A percentile compares a stretch with the other conserved stretches of the same genome.
These are phyloP conservation scores for Neurospora sublineolata DNA, from an alignment of 495 filamentous ascomycete genomes.

Conservation along the genomic window DNA sequence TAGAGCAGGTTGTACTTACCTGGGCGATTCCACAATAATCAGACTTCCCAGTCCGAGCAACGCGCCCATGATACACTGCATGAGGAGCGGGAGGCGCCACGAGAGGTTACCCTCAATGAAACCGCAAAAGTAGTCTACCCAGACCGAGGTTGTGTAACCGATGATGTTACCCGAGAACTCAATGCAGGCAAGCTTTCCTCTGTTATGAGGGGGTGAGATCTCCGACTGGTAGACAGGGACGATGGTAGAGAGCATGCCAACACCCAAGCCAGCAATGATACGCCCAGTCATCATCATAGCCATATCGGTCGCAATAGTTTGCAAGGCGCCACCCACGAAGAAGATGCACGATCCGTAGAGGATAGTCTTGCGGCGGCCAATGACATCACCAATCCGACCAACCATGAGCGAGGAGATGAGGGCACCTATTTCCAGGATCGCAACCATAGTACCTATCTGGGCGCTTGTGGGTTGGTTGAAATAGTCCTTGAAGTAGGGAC, in stretches of 20 bases:
- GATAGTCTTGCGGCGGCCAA: constrained; percentile 83
- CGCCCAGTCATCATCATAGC: constrained; percentile 86
- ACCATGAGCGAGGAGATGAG: constrained; percentile 85
- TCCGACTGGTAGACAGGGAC: constrained; percentile 98
- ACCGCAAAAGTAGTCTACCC: constrained; percentile 96
- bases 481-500: constrained; percentile 76
- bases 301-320: constrained; percentile 72
- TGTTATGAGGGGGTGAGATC: constrained; percentile 91
- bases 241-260: constrained; percentile 90
- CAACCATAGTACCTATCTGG: constrained; percentile 89
- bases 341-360: constrained; percentile 90
- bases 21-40: constrained; percentile 90
- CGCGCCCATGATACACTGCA: constrained; percentile 89
- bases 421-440: constrained; percentile 88
- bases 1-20: constrained; percentile 40
- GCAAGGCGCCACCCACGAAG: constrained; percentile 77
- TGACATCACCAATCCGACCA: constrained; percentile 79
- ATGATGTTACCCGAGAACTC: constrained; percentile 96
- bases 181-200: constrained; percentile 91
- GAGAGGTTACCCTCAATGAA: constrained; percentile 76
- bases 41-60: constrained; percentile 76
- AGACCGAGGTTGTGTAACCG: constrained; percentile 91
- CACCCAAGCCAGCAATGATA: constrained; percentile 84
- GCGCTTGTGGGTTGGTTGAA: constrained; percentile 78
- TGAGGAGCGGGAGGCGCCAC: constrained; percentile 82